Percentiles rank a stretch among this genome's conserved stretches.
phyloP scores from a whole-genome alignment of 257 asterid species.

The Jasminum sambac region DNA sequence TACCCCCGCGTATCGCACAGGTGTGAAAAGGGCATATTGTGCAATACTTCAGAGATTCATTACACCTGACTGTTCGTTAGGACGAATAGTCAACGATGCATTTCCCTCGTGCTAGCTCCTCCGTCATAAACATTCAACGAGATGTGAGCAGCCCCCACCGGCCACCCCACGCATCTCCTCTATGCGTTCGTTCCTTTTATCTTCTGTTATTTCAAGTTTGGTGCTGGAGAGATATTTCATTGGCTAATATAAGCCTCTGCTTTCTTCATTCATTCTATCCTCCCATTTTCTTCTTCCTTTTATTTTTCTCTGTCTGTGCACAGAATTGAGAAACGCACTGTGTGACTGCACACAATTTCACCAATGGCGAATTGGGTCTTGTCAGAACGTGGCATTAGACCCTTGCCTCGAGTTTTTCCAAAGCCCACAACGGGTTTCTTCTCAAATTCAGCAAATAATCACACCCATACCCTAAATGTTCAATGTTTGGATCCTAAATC shows the following conservation, averaged over 20 bases:
- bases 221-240: not conserved
- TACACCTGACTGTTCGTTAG: too few relatives aligned
- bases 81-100: too few relatives aligned
- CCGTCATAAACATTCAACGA: too few relatives aligned
- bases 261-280: not conserved
- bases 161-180: too few relatives aligned
- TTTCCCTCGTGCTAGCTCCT: too few relatives aligned
- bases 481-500: slow-evolving; percentile 20
- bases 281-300: not conserved
- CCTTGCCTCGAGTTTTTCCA: slow-evolving; percentile 33
- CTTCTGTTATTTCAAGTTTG: too few relatives aligned
- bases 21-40: too few relatives aligned
- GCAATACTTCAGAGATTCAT: too few relatives aligned
- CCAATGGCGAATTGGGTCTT: slow-evolving; percentile 41
- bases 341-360: not conserved
- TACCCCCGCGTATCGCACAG: too few relatives aligned
- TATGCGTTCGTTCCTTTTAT: too few relatives aligned
- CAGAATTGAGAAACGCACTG: not conserved
- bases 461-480: slow-evolving; percentile 16
- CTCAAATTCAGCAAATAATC: slow-evolving; percentile 5
- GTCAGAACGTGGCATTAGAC: slow-evolving; percentile 48
- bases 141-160: too few relatives aligned
- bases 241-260: not conserved
- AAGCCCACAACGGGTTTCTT: slow-evolving; percentile 33
- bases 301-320: not conserved